Conservation (phyloP, 1,284 basidiomycete genomes). For the Neonothopanus nambi region DNA sequence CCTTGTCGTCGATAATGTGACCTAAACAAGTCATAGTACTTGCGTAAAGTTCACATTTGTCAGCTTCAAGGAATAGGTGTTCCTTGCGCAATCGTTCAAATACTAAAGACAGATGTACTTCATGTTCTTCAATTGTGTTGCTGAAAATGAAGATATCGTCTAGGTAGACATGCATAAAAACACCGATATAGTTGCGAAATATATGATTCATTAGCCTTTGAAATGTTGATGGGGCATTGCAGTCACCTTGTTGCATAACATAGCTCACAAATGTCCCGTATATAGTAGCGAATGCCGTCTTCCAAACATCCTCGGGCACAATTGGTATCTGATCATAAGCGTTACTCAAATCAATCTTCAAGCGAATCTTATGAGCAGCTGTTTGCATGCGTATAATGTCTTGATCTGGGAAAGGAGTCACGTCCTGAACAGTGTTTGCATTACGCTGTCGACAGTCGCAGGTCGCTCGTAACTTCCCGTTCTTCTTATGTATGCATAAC, state of each 20-base stretch:
- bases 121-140: constrained; percentile 29
- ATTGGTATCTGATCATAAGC: constrained; percentile 24
- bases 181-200: constrained; percentile 27
- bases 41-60: constrained; percentile 24
- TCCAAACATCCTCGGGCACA: constrained; percentile 5
- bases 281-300: constrained; percentile 11
- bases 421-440: constrained; percentile 30
- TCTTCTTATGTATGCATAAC: too few species aligned
- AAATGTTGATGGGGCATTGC: constrained; percentile 23
- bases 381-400: constrained; percentile 25
- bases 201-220: constrained; percentile 25
- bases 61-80: constrained; percentile 21
- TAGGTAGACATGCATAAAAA: constrained; percentile 33
- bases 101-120: constrained; percentile 14
- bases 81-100: constrained; percentile 22
- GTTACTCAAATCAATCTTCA: constrained; percentile 25
- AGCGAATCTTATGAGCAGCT: constrained; percentile 15
- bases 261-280: constrained; percentile 23
- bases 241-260: too few species aligned
- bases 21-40: constrained; percentile 22
- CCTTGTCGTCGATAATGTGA: constrained; percentile 21
- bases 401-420: too few species aligned
- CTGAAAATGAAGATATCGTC: constrained; percentile 42
- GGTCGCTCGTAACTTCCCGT: too few species aligned
- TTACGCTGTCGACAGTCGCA: too few species aligned